Conservation (phyloP, 73 alveolate genomes). For the Tetrahymena elliotti region DNA sequence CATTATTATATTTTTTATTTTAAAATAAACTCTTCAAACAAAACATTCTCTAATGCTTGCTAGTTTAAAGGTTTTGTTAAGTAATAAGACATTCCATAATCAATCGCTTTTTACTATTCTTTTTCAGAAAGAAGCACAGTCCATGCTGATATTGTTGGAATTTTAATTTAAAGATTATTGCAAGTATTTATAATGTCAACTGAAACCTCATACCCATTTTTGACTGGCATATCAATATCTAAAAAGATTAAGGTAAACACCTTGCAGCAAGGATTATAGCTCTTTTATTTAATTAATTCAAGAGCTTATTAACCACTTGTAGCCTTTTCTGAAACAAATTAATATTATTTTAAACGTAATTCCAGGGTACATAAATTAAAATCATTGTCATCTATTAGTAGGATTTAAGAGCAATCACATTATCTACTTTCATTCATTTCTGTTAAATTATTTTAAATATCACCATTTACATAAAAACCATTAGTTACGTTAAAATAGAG, state of each 20-base stretch:
- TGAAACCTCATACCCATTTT: not conserved
- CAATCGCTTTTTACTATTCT: not conserved
- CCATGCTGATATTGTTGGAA: not conserved
- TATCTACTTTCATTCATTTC: not conserved
- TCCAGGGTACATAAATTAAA: not conserved
- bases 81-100: not conserved
- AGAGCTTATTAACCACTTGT: not conserved
- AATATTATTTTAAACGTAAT: not conserved
- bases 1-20: not conserved
- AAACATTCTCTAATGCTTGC: not conserved
- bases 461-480: not conserved
- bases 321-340: not conserved
- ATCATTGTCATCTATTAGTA: not conserved
- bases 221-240: not conserved
- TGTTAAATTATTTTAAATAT: not conserved
- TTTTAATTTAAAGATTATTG: not conserved
- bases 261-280: not conserved
- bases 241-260: not conserved
- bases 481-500: not conserved
- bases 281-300: not conserved
- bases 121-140: not conserved
- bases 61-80: not conserved
- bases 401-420: not conserved
- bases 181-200: not conserved
- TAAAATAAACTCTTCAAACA: not conserved